Conservation (phyloP, 345 rosid species). For the Brassica rapa region DNA sequence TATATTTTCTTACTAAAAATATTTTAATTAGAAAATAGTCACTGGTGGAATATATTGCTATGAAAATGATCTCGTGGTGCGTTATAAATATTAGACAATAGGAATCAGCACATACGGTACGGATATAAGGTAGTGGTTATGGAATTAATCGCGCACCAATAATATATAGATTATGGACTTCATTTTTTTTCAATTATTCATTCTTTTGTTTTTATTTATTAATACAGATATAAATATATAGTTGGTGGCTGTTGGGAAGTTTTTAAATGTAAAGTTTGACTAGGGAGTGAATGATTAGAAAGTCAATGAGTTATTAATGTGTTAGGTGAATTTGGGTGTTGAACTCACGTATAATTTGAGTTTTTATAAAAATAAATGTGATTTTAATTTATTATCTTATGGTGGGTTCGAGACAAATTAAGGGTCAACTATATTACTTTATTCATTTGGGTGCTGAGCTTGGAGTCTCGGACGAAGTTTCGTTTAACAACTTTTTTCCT, state of each 20-base stretch:
- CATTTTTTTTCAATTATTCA: too few relatives aligned
- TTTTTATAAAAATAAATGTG: neutral
- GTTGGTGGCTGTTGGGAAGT: slow-evolving; percentile 32
- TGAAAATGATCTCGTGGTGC: neutral
- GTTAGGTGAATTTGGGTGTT: slow-evolving; percentile 31
- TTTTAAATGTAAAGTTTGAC: slow-evolving; percentile 31
- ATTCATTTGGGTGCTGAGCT: neutral
- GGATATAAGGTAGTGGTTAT: slow-evolving; percentile 33
- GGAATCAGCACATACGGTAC: neutral
- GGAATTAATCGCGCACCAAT: slow-evolving; percentile 29
- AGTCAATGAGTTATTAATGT: slow-evolving; percentile 36
- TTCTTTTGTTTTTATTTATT: slow-evolving; percentile 2
- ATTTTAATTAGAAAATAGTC: neutral
- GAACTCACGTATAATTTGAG: slow-evolving; percentile 8
- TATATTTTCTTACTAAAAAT: neutral
- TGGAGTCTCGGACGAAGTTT: too few relatives aligned
- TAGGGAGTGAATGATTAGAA: slow-evolving; percentile 1
- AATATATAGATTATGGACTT: neutral
- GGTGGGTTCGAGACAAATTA: slow-evolving; percentile 10
- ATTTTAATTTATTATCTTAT: neutral
- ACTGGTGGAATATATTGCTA: neutral
- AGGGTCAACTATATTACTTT: slow-evolving; percentile 30
- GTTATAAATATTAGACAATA: slow-evolving; percentile 12
- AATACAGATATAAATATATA: slow-evolving; percentile 2
- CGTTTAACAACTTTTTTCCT: neutral